A percentile compares a stretch with the other conserved stretches of the same genome.
phyloP scores from a whole-genome alignment of 2,329 filamentous ascomycete species.

The Colletotrichum lini region DNA sequence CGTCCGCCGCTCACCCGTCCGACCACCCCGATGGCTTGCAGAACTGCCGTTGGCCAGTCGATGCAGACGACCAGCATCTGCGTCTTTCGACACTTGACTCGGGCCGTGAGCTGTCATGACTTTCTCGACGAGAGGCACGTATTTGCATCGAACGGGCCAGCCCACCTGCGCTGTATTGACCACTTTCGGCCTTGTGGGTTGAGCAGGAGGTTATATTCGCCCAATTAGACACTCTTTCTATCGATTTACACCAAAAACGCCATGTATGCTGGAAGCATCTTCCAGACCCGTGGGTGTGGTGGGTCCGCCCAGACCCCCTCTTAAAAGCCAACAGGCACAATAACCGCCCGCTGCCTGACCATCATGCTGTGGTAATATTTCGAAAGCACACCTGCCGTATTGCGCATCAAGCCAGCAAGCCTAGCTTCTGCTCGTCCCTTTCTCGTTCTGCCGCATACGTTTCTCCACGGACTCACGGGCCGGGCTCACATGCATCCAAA shows the following conservation, averaged over 20 bases:
- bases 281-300: not conserved
- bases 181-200: not conserved
- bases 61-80: not conserved
- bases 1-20: slow-evolving; percentile 11
- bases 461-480: slow-evolving; percentile 45
- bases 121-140: too few relatives aligned
- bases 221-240: not conserved
- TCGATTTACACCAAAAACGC: not conserved
- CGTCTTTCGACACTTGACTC: not conserved
- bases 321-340: not conserved
- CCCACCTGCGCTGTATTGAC: not conserved
- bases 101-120: too few relatives aligned
- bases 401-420: not conserved
- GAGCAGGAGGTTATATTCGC: not conserved
- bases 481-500: slow-evolving; percentile 53
- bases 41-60: slow-evolving; percentile 1
- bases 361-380: not conserved
- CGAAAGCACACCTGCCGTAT: not conserved
- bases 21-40: slow-evolving; percentile 15
- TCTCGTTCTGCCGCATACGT: slow-evolving; percentile 27
- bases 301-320: not conserved
- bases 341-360: not conserved
- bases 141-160: not conserved
- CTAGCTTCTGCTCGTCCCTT: not conserved
- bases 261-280: not conserved